Evolutionary conservation across 495 filamentous ascomycete species (phyloP), one percentile per base, ranked within the genome.

Genomic region (Xylaria scruposa): DNA sequence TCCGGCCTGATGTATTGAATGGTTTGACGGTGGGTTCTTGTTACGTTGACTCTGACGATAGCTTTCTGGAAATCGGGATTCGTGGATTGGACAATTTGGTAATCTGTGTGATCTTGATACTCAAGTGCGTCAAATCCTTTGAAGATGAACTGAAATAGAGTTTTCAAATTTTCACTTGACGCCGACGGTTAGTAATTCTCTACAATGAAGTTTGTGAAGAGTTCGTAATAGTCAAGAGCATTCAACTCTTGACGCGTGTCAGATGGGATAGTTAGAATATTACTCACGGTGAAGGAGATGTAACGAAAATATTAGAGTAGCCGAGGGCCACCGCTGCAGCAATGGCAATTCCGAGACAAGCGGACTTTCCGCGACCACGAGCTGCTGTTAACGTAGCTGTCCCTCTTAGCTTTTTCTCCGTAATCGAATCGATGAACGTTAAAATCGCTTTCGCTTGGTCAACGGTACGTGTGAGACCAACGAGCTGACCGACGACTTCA

Each of bases 21-120:
- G 0, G 97, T 99, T 80, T 99, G 97, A 33, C 97, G 90, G 81
- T 99, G 97, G 70, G 97, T 92, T 44, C 95, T 88, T 83, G 98
- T 95, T 65, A 98, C 90, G 81, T 98, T 98, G 53, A 99, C 97
- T 40, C 96, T 85, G 4, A 99, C 97, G 76, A 99, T 96, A 19
- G 96, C 96, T 85, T 99, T 98, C 84, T 98, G 97, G 86, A 99
- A 98, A 66, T 97, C 95, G 2, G 97, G 95, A 81, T 98, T 98
- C 4, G 95, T 98, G 0, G 95, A 98, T 76, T 99, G 97, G 68
- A 99, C 93, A 75, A 99, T 98, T 56, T 94, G 95, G 79, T 99
- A 99, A 77, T 99, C 97, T 60, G 92, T 89, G 77, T 98, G 96
- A 74, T 99, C 97, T 67, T 93, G 87, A 77, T 98, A 98, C 42